Percentiles rank a stretch among this genome's conserved stretches.
These are phyloP conservation scores for Imleria badia DNA, from an alignment of 768 basidiomycete genomes.

Conservation along the genomic window DNA sequence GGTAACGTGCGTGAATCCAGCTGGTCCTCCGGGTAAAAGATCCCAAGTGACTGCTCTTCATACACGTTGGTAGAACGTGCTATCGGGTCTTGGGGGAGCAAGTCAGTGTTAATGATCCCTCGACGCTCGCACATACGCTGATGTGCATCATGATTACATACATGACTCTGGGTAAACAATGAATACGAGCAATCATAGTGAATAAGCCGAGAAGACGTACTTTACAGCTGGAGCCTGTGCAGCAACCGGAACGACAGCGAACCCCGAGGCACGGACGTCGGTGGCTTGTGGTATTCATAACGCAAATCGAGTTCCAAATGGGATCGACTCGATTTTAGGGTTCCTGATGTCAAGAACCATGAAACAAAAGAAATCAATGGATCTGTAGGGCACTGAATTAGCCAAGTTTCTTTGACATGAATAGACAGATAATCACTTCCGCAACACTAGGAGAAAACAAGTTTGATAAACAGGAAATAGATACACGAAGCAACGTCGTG, in stretches of 20 bases:
- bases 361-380: slow-evolving; percentile 89
- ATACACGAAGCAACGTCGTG: slow-evolving; percentile 87
- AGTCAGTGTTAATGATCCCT: slow-evolving; percentile 1
- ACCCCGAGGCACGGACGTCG: slow-evolving; percentile 86
- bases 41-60: slow-evolving; percentile 88
- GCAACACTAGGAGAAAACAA: slow-evolving; percentile 74
- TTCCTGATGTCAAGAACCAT: slow-evolving; percentile 86
- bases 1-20: slow-evolving; percentile 78
- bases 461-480: slow-evolving; percentile 93
- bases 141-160: slow-evolving; percentile 96
- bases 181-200: neutral
- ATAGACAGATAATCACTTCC: slow-evolving; percentile 51
- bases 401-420: neutral
- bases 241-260: slow-evolving; percentile 69
- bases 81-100: slow-evolving; percentile 59
- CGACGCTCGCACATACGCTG: slow-evolving; percentile 55
- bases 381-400: slow-evolving; percentile 37
- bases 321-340: slow-evolving; percentile 62
- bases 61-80: slow-evolving; percentile 92
- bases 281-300: slow-evolving; percentile 77
- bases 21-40: slow-evolving; percentile 57
- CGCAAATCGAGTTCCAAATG: slow-evolving; percentile 66
- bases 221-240: slow-evolving; percentile 88
- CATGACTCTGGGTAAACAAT: slow-evolving; percentile 53
- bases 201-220: slow-evolving; percentile 40